Evolutionary conservation across 2,329 filamentous ascomycete species (phyloP), one percentile per base, ranked within the genome.

Genomic region (Cladosporium sp.): DNA sequence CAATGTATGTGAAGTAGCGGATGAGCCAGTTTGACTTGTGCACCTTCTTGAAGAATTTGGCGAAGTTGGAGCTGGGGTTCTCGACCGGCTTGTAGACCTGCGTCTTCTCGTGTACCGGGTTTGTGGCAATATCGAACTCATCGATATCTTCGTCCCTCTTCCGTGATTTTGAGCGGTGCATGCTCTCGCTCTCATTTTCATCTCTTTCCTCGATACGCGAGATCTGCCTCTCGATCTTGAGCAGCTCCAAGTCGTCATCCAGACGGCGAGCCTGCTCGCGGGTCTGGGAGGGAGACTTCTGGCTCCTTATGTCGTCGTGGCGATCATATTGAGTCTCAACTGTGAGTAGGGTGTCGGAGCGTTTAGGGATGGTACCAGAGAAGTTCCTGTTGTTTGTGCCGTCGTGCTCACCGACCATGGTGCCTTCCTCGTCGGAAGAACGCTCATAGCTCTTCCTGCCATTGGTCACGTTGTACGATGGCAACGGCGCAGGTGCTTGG

Each of bases 1-100:
- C 79, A 69, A 91, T 90, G 74, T 93, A 93, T 25, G 86, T 86
- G 71, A 91, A 84, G 73, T 91, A 92, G 54, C 90, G 84, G 58
- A 92, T 77, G 36, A 91, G 75, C 70, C 87, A 88, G 70, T 85
- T 89, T 1, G 86, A 91, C 65, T 83, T 82, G 75, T 89, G 90
- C 64, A 89, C 76, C 73, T 81, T 83, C 73, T 89, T 90, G 74
- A 91, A 84, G 66, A 89, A 83, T 67, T 85, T 86, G 53, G 87
- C 87, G 28, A 91, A 76, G 16, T 79, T 85, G 13, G 84, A 90
- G 13, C 82, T 82, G 2, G 88, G 87, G 67, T 88, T 83, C 68
- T 87, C 84, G 0, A 87, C 85, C 0, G 88, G 88, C 70, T 85
- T 86, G 76, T 90, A 91, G 54, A 87, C 79, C 46, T 86, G 84